These are phyloP conservation scores for Coffea canephora DNA, from an alignment of 257 asterid species.

Conservation along the genomic window DNA sequence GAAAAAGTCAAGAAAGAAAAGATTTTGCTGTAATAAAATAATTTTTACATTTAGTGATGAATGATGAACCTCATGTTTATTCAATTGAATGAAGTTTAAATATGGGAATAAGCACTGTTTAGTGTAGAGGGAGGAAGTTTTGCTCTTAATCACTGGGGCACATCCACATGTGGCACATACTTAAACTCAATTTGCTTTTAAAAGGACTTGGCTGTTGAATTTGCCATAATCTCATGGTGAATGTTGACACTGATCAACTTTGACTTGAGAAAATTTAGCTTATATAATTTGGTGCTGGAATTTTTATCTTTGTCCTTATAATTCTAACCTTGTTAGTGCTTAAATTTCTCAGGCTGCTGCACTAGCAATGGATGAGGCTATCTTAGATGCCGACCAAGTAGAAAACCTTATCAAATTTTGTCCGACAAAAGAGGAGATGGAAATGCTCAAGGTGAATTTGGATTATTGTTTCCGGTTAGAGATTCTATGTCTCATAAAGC, in stretches of 20 bases:
- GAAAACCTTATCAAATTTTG: slow-evolving; percentile 95
- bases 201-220: not conserved
- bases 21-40: not conserved
- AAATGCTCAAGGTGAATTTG: slow-evolving; percentile 78
- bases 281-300: not conserved
- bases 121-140: not conserved
- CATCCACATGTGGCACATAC: not conserved
- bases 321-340: slow-evolving; percentile 9
- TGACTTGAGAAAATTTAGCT: not conserved
- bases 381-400: slow-evolving; percentile 98
- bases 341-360: slow-evolving; percentile 78
- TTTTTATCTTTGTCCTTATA: not conserved
- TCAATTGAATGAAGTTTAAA: not conserved
- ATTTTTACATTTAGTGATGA: not conserved
- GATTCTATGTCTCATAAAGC: not conserved
- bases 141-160: not conserved
- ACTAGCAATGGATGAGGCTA: slow-evolving; percentile 91
- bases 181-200: not conserved
- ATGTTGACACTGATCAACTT: not conserved
- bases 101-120: not conserved
- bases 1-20: slow-evolving; percentile 5
- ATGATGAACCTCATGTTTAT: not conserved
- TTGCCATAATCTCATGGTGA: not conserved
- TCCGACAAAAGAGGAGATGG: slow-evolving; percentile 99
- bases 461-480: not conserved